Conservation (phyloP, 345 rosid genomes). For the Boechera retrofracta region DNA sequence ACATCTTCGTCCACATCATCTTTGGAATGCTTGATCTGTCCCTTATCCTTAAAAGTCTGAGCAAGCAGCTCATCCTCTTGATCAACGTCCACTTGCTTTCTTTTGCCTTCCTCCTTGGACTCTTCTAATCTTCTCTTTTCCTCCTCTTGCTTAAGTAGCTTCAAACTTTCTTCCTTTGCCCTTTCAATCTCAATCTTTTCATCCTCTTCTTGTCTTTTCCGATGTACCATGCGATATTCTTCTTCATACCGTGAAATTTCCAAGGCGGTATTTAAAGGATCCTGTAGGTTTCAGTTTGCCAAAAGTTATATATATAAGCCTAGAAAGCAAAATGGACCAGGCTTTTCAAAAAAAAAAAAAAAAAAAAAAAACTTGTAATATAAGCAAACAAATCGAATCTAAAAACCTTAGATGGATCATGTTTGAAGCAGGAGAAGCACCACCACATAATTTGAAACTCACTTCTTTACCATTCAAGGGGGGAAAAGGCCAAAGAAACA, state of each 20-base stretch:
- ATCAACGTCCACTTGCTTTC: slow-evolving; percentile 45
- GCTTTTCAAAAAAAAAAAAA: background rate
- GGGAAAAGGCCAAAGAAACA: background rate
- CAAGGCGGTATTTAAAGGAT: slow-evolving; percentile 3
- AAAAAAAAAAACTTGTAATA: background rate
- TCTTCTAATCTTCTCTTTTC: slow-evolving; percentile 9
- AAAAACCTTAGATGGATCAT: slow-evolving; percentile 34
- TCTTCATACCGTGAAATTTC: slow-evolving; percentile 13
- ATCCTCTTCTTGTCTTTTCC: too few species aligned
- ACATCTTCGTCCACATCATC: slow-evolving; percentile 3
- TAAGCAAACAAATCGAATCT: background rate
- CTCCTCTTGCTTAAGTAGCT: background rate
- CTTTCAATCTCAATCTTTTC: background rate
- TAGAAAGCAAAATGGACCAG: background rate
- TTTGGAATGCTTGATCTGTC: background rate
- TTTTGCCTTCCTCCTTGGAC: slow-evolving; percentile 25
- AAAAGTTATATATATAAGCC: background rate
- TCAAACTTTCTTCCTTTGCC: background rate
- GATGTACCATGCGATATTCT: slow-evolving; percentile 6
- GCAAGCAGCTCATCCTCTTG: slow-evolving; percentile 46
- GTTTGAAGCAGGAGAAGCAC: slow-evolving; percentile 20
- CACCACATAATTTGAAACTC: slow-evolving; percentile 17
- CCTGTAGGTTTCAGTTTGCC: slow-evolving; percentile 33
- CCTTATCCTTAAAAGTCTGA: background rate
- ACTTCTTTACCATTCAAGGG: slow-evolving; percentile 14